phyloP scores from a whole-genome alignment of 177 flowering plant species.

The Telopea speciosissima region DNA sequence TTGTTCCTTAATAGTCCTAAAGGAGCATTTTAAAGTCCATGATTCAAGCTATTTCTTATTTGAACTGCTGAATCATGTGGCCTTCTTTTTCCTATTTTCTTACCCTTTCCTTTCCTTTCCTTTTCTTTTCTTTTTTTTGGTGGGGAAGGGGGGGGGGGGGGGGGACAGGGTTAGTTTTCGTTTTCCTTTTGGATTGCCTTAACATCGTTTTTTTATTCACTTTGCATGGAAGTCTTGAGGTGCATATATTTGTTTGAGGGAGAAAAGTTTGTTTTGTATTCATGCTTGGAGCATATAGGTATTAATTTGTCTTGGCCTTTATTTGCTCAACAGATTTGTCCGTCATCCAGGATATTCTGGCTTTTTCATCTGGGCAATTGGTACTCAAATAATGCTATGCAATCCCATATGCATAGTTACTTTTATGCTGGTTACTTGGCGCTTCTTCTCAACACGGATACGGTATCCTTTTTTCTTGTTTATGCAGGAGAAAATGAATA shows the following conservation, averaged over 20 bases:
- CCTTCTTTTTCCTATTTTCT: background rate
- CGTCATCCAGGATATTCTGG: conserved; percentile 92
- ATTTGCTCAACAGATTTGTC: conserved; percentile 23
- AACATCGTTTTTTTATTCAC: background rate
- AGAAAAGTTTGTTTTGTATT: too few relatives aligned
- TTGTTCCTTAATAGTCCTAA: background rate
- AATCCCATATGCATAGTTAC: conserved; percentile 69
- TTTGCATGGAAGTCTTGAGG: background rate
- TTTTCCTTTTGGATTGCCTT: too few relatives aligned
- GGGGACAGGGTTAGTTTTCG: too few relatives aligned
- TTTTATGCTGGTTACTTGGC: conserved; percentile 66
- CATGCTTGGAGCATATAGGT: background rate
- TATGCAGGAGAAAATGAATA: background rate
- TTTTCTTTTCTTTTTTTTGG: too few relatives aligned
- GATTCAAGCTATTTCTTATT: background rate
- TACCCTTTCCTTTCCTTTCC: too few relatives aligned
- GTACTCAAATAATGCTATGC: conserved; percentile 83
- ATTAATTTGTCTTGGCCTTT: background rate
- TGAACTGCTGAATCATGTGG: background rate
- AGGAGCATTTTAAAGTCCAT: too few relatives aligned
- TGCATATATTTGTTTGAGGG: background rate
- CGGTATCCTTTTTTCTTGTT: conserved; percentile 32
- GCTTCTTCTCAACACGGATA: conserved; percentile 62
- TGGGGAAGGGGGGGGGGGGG: too few relatives aligned
- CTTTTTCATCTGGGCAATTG: conserved; percentile 82